Base-by-base conservation (phyloP, 192 early-diverging fungal genomes). In the Backusella luteola region DNA sequence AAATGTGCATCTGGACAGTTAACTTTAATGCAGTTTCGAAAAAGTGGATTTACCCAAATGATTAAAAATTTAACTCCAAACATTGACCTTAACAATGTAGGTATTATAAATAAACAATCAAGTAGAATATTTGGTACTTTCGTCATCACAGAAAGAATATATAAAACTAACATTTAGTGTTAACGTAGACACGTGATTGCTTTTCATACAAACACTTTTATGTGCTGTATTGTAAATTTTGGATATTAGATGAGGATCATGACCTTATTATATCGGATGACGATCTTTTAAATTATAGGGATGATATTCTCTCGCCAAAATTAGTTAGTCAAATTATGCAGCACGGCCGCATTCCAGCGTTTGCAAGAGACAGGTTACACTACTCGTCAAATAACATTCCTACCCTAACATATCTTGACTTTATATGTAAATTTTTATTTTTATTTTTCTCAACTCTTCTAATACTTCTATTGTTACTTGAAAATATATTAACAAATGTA, bases 201-300 rank as follows among this genome's bases (percentile, higher is more conserved):
- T 97, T 98, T 76, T 97, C 96, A 6, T 98, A 98, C 85, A 96
- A 96, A 81, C 97, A 98, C 78, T 98, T 97, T 77, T 98, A 98
- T 80, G 97, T 98, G 26, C 89, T 98, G 2, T 98, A 97, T 79
- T 97, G 95, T 88, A 97, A 95, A 81, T 98, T 98, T 82, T 98
- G 94, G 93, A 94, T 94, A 77, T 85, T 97, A 66, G 97, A 98
- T 84, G 82, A 87, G 29, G 95, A 97, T 79, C 95, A 95, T 71
- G 94, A 97, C 78, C 86, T 95, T 73, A 80, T 94, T 39, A 87
- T 97, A 59, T 86, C 90, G 53, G 85, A 88, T 39, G 77, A 85
- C 34, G 92, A 93, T 69, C 82, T 98, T 69, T 44, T 86, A 8
- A 82, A 86, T 66, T 98, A 97, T 84, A 93, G 93, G 73, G 88